phyloP scores from a whole-genome alignment of 345 rosid species.

The Lepidium aucheri region DNA sequence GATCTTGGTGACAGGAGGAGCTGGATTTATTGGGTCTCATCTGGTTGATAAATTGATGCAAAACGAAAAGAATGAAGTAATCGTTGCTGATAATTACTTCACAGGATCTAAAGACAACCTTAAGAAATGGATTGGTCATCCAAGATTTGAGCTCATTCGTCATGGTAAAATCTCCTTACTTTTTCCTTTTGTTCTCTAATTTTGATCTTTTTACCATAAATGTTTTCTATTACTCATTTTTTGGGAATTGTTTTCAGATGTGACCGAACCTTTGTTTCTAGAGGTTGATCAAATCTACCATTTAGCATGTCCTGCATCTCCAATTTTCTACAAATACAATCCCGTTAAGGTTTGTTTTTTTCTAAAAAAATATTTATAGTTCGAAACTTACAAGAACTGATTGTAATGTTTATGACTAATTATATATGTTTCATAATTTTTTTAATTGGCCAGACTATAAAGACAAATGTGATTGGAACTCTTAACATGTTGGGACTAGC shows the following conservation, averaged over 20 bases:
- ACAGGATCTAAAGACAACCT: conserved; percentile 92
- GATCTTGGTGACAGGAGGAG: conserved; percentile 90
- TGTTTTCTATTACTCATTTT: too few relatives aligned
- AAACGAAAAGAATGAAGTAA: conserved; percentile 86
- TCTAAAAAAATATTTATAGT: background rate
- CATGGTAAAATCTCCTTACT: conserved; percentile 47
- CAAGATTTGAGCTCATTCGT: conserved; percentile 93
- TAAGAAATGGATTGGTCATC: conserved; percentile 83
- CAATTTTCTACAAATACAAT: conserved; percentile 85
- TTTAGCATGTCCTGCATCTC: conserved; percentile 97
- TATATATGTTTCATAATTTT: background rate
- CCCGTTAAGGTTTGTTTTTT: conserved; percentile 71
- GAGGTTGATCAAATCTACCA: conserved; percentile 95
- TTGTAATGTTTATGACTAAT: background rate
- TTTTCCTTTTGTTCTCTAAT: too few relatives aligned
- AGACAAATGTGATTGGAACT: conserved; percentile 82
- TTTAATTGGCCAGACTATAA: conserved; percentile 47
- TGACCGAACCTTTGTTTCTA: conserved; percentile 67
- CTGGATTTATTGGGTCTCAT: conserved; percentile 95
- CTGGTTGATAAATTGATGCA: conserved; percentile 83
- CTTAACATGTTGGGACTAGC: conserved; percentile 88
- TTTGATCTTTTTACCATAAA: too few relatives aligned
- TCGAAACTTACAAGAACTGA: background rate
- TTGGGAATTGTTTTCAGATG: conserved; percentile 34
- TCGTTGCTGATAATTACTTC: conserved; percentile 84